Conservation (phyloP, 1,139 yeast species). For the Debaryomyces udenii region DNA sequence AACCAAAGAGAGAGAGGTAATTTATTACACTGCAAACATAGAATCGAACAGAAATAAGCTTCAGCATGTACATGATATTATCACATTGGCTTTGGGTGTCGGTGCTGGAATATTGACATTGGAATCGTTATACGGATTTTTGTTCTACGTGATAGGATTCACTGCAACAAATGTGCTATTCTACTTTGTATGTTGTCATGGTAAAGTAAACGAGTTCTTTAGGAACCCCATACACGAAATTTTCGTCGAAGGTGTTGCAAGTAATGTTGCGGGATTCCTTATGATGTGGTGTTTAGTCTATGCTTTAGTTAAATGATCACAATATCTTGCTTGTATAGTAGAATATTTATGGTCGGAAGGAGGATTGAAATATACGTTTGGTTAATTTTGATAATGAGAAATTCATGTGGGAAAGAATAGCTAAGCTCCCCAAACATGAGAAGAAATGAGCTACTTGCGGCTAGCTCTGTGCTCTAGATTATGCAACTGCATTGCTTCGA, state of each 20-base stretch:
- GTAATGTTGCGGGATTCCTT: slow-evolving; percentile 68
- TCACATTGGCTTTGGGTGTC: slow-evolving; percentile 67
- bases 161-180: slow-evolving; percentile 47
- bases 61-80: slow-evolving; percentile 61
- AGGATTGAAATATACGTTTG: no score
- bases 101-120: slow-evolving; percentile 74
- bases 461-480: no score
- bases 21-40: slow-evolving; percentile 27
- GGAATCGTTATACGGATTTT: slow-evolving; percentile 65
- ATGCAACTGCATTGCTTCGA: no score
- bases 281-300: slow-evolving; percentile 87
- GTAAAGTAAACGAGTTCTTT: slow-evolving; percentile 51
- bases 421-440: no score
- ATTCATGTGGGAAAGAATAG: no score
- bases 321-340: background rate
- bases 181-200: slow-evolving; percentile 43
- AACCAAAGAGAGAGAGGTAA: slow-evolving; percentile 11
- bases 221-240: slow-evolving; percentile 58
- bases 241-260: slow-evolving; percentile 55
- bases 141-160: slow-evolving; percentile 57
- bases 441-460: no score
- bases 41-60: slow-evolving; percentile 44
- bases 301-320: slow-evolving; percentile 52
- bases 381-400: no score
- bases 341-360: background rate